Conservation (phyloP, 129 eudicot species). For the Oenanthe sinensis region DNA sequence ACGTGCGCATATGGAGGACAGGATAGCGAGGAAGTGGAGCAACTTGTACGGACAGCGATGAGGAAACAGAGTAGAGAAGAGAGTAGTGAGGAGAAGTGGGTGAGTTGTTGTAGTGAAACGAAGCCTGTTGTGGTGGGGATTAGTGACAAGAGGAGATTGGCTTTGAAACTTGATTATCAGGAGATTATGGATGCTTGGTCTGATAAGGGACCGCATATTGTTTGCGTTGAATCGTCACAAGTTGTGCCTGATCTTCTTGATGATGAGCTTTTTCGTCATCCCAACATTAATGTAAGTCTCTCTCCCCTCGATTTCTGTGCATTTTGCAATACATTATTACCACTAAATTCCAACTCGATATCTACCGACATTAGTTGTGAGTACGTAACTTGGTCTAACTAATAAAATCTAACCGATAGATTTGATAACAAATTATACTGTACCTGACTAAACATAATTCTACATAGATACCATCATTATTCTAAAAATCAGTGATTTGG, state of each 20-base stretch:
- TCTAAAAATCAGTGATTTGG: too few species aligned
- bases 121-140: background rate
- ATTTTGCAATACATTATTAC: background rate
- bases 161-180: constrained; percentile 72
- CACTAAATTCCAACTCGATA: too few species aligned
- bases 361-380: background rate
- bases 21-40: constrained; percentile 13
- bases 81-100: constrained; percentile 64
- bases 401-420: too few species aligned
- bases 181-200: constrained; percentile 69
- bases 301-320: background rate
- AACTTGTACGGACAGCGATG: constrained; percentile 72
- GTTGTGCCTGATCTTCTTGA: constrained; percentile 56
- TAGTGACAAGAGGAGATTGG: constrained; percentile 18
- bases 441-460: too few species aligned
- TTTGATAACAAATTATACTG: too few species aligned
- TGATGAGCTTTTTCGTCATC: constrained; percentile 24
- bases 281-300: constrained; percentile 26
- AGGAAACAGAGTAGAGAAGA: constrained; percentile 48
- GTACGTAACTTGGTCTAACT: background rate
- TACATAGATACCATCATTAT: too few species aligned
- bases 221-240: constrained; percentile 32
- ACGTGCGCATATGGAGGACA: constrained; percentile 39
- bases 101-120: constrained; percentile 26
- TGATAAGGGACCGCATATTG: constrained; percentile 52